Evolutionary conservation across 345 rosid genomes (phyloP), one percentile per base, ranked within the genome.

Genomic region (Camelina sativa): DNA sequence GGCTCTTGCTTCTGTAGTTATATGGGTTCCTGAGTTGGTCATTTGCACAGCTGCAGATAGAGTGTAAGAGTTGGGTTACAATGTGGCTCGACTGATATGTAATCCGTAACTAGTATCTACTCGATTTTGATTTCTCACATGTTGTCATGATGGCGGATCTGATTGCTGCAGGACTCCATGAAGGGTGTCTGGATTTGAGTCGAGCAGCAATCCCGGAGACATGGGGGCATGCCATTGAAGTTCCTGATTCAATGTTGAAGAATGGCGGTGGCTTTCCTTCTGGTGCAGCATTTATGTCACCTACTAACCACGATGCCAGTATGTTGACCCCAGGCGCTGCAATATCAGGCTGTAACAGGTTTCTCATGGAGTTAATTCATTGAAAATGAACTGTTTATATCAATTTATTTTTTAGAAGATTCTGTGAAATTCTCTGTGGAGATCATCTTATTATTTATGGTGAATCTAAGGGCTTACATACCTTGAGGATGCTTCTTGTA

Each of bases 121-220:
- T 48, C 11, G 52, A 52, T 25, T 51, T 62, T 16, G 54, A 38
- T 53, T 17, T 59, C 40, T 71, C 47, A 89, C 89, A 87, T 77
- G 93, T 88, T 52, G 98, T 91, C 93, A 87, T 82, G 62, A 89
- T 86, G 80, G 94, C 96, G 2, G 97, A 88, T 84, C 77, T 84
- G 74, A 89, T 79, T 19, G 86, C 87, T 1, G 96, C 82, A 30
- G 92, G 87, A 55, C 85, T 77, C 86, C 87, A 88, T 0, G 74
- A 69, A 15, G 89, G 93, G 65, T 86, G 66, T 34, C 43, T 80
- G 6, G 84, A 77, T 83, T 91, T 91, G 48, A 91, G 81, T 8
- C 71, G 70, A 1, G 92, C 89, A 25, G 87, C 89, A 23, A 88
- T 66, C 34, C 89, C 92, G 0, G 93, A 84, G 57, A 91, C 90